Evolutionary conservation across 768 basidiomycete genomes (phyloP).

Genomic region (Amanita phalloides): DNA sequence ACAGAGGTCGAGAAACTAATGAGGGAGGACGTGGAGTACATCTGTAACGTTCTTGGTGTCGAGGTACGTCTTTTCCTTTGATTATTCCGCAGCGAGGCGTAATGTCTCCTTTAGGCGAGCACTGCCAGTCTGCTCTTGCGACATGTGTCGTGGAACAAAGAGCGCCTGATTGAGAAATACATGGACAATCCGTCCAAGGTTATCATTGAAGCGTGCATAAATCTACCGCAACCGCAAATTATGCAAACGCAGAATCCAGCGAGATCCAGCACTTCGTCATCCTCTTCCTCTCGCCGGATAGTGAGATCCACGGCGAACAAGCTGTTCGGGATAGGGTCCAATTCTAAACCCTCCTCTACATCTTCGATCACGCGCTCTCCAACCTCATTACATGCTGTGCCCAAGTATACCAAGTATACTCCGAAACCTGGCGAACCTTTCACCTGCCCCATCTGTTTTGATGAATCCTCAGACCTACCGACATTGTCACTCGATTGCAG

Average conservation of each 20-base stretch:
- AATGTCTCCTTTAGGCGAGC: conserved; percentile 32
- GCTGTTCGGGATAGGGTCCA: conserved; percentile 20
- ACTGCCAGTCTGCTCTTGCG: conserved; percentile 74
- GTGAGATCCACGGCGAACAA: conserved; percentile 26
- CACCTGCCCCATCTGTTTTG: conserved; percentile 91
- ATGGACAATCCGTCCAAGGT: conserved; percentile 83
- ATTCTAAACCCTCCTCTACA: conserved; percentile 21
- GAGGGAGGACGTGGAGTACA: conserved; percentile 72
- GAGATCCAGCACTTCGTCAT: conserved; percentile 10
- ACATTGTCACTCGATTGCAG: conserved; percentile 71
- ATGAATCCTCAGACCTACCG: conserved; percentile 48
- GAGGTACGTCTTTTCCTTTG: conserved; percentile 47
- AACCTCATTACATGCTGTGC: conserved; percentile 13
- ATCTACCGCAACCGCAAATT: conserved; percentile 20
- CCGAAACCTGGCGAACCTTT: conserved; percentile 40
- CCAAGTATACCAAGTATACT: conserved; percentile 19
- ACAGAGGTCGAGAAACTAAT: conserved; percentile 69
- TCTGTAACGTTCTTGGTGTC: conserved; percentile 79
- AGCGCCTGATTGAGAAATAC: conserved; percentile 90
- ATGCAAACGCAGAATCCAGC: neutral
- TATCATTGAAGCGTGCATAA: conserved; percentile 62
- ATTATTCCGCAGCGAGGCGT: neutral
- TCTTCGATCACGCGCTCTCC: conserved; percentile 15
- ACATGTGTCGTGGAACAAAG: conserved; percentile 89
- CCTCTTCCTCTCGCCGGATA: conserved; percentile 19